These are phyloP conservation scores for Microdochium paspali DNA, from an alignment of 2,329 filamentous ascomycete species.

Conservation along the genomic window DNA sequence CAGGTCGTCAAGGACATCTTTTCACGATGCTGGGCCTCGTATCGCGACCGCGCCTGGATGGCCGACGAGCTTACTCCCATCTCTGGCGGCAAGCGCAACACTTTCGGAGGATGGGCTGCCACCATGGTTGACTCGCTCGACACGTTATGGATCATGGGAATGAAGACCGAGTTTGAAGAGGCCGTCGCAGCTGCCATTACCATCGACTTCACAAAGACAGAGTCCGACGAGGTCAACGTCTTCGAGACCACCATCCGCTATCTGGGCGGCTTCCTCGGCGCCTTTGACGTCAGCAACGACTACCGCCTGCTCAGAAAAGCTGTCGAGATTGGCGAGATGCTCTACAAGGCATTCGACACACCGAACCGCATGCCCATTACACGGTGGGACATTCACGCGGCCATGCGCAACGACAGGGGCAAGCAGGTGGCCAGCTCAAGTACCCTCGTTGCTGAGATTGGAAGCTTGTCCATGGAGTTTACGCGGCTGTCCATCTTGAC, in stretches of 20 bases:
- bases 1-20: conserved; percentile 22
- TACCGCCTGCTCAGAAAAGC: conserved; percentile 30
- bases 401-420: conserved; percentile 13
- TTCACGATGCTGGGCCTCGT: conserved; percentile 29
- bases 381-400: conserved; percentile 32
- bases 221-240: conserved; percentile 22
- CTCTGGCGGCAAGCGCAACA: conserved; percentile 28
- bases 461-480: conserved; percentile 64
- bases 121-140: conserved; percentile 44
- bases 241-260: conserved; percentile 37
- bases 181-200: conserved; percentile 31
- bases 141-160: conserved; percentile 38
- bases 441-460: conserved; percentile 32
- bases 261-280: conserved; percentile 29
- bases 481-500: conserved; percentile 66
- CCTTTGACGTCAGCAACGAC: conserved; percentile 28
- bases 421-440: conserved; percentile 16
- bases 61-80: conserved; percentile 37
- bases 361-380: conserved; percentile 34
- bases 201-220: conserved; percentile 36
- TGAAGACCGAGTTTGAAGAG: conserved; percentile 36
- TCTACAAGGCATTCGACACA: conserved; percentile 36
- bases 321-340: conserved; percentile 32
- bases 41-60: conserved; percentile 36
- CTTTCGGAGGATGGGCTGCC: conserved; percentile 40